Percentiles rank a stretch among this genome's conserved stretches.
These are phyloP conservation scores for Entonaema liquescens DNA, from an alignment of 495 filamentous ascomycete species.

Conservation along the genomic window DNA sequence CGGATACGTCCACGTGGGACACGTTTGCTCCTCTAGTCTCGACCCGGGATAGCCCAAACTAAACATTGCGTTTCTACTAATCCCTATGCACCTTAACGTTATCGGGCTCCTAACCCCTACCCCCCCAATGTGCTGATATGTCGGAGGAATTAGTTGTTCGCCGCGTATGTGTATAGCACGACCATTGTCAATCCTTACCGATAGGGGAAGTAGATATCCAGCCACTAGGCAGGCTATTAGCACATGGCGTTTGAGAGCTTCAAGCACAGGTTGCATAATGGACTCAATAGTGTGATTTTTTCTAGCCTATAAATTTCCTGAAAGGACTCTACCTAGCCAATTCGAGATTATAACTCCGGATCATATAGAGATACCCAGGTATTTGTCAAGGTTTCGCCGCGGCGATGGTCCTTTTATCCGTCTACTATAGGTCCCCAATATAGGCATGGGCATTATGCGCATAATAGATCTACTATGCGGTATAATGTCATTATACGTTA, in stretches of 20 bases:
- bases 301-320: not conserved
- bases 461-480: too few relatives aligned
- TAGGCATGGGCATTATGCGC: too few relatives aligned
- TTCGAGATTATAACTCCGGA: not conserved
- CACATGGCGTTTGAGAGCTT: not conserved
- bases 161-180: not conserved
- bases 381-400: too few relatives aligned
- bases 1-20: too few relatives aligned
- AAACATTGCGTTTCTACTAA: not conserved
- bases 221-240: not conserved
- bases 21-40: not conserved
- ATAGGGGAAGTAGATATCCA: not conserved
- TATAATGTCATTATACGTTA: too few relatives aligned
- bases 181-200: not conserved
- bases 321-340: not conserved
- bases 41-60: not conserved
- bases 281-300: not conserved
- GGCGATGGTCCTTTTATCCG: too few relatives aligned
- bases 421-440: too few relatives aligned
- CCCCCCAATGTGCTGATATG: not conserved
- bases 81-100: not conserved
- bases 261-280: not conserved
- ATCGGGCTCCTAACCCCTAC: not conserved
- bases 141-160: not conserved
- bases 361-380: not conserved